These are phyloP conservation scores for Sphaerosporella brunnea DNA, from an alignment of 495 filamentous ascomycete species.

Conservation along the genomic window DNA sequence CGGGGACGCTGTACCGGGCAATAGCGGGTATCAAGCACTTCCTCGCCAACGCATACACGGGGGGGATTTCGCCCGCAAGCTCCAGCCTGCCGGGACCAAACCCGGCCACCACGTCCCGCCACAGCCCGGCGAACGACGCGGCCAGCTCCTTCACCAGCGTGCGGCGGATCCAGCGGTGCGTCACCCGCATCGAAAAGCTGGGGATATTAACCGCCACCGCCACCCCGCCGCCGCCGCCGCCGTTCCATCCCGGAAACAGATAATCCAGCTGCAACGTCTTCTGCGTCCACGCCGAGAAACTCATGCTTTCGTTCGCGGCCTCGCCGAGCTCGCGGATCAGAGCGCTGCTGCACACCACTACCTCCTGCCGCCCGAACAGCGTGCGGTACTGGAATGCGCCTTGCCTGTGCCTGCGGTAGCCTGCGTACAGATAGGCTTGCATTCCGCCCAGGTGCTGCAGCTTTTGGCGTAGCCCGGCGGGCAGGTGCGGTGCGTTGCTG, in stretches of 20 bases:
- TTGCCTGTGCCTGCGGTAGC: neutral
- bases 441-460: too few relatives aligned
- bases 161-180: neutral
- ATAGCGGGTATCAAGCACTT: too few relatives aligned
- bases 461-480: too few relatives aligned
- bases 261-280: neutral
- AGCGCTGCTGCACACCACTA: neutral
- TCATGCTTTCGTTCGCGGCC: neutral
- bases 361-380: neutral
- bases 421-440: too few relatives aligned
- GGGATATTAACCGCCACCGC: conserved; percentile 1
- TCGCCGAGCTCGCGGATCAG: neutral
- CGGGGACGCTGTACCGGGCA: too few relatives aligned
- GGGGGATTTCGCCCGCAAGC: too few relatives aligned
- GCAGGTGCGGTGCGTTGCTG: too few relatives aligned
- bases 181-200: neutral
- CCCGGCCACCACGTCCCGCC: too few relatives aligned
- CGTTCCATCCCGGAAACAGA: neutral
- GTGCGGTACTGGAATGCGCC: neutral
- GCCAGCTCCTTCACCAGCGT: neutral
- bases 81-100: too few relatives aligned
- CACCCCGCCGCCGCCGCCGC: neutral
- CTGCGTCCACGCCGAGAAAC: neutral
- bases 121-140: too few relatives aligned
- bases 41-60: neutral